Conservation (phyloP, 257 asterid species). For the Ilex aquifolium region DNA sequence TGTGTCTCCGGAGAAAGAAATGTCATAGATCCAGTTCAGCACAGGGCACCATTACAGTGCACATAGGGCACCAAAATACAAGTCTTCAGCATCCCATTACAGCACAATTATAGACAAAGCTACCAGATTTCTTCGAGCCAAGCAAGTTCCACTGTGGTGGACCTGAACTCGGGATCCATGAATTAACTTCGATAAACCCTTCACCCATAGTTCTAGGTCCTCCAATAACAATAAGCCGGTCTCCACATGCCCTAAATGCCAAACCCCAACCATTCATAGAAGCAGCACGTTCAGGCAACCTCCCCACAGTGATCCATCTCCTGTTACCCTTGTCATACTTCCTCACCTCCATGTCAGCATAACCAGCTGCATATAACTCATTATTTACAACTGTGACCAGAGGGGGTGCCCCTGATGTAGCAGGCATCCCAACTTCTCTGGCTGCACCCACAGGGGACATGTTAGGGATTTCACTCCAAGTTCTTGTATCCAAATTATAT, state of each 20-base stretch:
- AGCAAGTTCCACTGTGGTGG: conserved; percentile 59
- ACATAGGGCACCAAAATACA: conserved; percentile 16
- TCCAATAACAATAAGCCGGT: conserved; percentile 63
- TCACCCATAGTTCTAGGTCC: conserved; percentile 55
- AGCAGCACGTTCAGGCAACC: conserved; percentile 69
- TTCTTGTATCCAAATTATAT: conserved; percentile 35
- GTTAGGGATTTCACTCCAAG: conserved; percentile 78
- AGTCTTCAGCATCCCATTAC: conserved; percentile 92
- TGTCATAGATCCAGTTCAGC: conserved; percentile 21
- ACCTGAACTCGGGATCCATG: conserved; percentile 46
- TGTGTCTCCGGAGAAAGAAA: conserved; percentile 46
- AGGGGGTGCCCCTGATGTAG: conserved; percentile 82
- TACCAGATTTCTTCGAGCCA: conserved; percentile 66
- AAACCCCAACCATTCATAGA: conserved; percentile 73
- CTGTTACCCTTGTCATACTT: conserved; percentile 43
- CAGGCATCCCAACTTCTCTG: conserved; percentile 48
- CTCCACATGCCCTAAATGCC: conserved; percentile 49
- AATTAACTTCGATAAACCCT: conserved; percentile 46
- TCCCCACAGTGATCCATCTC: conserved; percentile 54
- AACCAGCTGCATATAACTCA: conserved; percentile 75
- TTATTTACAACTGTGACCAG: conserved; percentile 77
- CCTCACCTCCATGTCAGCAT: conserved; percentile 73
- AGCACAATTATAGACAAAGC: conserved; percentile 95
- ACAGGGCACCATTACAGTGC: conserved; percentile 19
- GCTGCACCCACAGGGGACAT: conserved; percentile 72